Conservation (phyloP, 768 basidiomycete species). For the Clathrus columnatus region DNA sequence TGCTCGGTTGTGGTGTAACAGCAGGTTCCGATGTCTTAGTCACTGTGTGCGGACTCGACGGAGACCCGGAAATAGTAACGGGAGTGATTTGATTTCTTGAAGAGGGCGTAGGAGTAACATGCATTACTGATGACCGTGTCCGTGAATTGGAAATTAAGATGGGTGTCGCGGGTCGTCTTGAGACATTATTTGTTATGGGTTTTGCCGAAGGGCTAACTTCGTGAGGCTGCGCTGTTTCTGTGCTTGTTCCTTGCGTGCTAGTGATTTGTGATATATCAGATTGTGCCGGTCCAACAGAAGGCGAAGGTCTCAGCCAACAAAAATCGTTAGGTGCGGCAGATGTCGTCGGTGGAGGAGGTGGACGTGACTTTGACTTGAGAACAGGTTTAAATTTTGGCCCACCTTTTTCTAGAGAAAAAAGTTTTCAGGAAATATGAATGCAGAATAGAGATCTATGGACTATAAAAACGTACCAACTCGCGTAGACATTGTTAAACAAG, state of each 20-base stretch:
- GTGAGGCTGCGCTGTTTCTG: background rate
- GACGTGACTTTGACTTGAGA: constrained; percentile 4
- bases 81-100: background rate
- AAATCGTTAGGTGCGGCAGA: background rate
- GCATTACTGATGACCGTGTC: background rate
- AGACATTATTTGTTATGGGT: background rate
- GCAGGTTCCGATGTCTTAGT: background rate
- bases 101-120: background rate
- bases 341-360: background rate
- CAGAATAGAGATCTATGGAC: background rate
- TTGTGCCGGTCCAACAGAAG: background rate
- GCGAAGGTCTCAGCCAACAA: background rate
- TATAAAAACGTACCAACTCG: background rate
- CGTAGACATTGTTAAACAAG: background rate
- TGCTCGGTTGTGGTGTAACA: background rate
- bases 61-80: background rate
- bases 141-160: background rate
- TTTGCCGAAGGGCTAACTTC: background rate
- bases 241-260: background rate
- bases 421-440: background rate
- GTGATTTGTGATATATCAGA: background rate
- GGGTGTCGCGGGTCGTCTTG: background rate
- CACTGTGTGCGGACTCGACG: background rate
- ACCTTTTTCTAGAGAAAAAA: constrained; percentile 3
- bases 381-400: constrained; percentile 8